A percentile compares a stretch with the other conserved stretches of the same genome.
phyloP scores from a whole-genome alignment of 2,329 filamentous ascomycete genomes.

The Achaetomium macrosporum region DNA sequence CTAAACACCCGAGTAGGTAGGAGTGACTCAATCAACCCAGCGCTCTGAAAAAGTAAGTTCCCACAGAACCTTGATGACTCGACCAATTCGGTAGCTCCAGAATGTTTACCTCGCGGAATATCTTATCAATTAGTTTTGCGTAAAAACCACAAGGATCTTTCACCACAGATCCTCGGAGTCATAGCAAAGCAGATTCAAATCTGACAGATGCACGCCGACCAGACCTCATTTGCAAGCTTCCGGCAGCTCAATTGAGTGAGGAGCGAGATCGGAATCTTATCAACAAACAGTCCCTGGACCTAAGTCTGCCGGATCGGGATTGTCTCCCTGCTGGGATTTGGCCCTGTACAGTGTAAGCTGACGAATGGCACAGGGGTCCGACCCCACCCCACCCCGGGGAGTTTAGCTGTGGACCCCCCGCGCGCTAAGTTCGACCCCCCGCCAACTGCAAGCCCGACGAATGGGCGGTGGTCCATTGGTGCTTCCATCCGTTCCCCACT shows the following conservation, averaged over 20 bases:
- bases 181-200: not conserved
- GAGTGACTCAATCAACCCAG: conserved; percentile 14
- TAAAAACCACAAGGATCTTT: too few species aligned
- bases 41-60: conserved; percentile 6
- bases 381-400: too few species aligned
- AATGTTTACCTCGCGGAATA: not conserved
- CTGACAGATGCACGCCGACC: too few species aligned
- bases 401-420: too few species aligned
- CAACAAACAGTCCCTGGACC: conserved; percentile 1
- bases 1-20: not conserved
- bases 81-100: not conserved
- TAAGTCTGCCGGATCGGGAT: too few species aligned
- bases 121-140: not conserved
- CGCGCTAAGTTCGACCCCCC: too few species aligned
- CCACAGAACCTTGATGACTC: conserved; percentile 9
- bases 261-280: not conserved
- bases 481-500: not conserved
- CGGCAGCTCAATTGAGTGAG: not conserved
- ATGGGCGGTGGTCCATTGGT: conserved; percentile 10
- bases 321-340: too few species aligned
- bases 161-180: not conserved
- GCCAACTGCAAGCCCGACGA: too few species aligned
- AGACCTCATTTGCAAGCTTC: too few species aligned
- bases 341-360: conserved; percentile 5
- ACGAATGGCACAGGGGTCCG: too few species aligned